A percentile compares a stretch with the other conserved stretches of the same genome.
Conservation (phyloP, 164 flowering plant genomes). For the Cinnamomum micranthum region DNA sequence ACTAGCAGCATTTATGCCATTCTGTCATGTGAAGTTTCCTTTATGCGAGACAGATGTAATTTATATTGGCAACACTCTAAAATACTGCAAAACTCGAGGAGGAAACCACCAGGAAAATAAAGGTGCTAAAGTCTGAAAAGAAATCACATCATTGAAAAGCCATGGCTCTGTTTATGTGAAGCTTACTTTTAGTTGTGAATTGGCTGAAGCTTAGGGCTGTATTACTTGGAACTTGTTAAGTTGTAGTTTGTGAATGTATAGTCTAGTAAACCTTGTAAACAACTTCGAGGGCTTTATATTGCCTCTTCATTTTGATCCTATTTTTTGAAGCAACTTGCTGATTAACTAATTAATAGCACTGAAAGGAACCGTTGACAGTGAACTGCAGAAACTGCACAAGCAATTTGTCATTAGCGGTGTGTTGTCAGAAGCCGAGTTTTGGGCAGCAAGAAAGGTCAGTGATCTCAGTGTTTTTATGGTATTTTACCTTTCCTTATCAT, state of each 20-base stretch:
- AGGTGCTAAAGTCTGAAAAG: no score
- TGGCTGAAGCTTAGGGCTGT: neutral
- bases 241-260: neutral
- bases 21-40: no score
- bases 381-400: constrained; percentile 89
- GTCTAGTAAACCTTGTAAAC: neutral
- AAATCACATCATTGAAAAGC: no score
- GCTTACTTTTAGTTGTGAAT: neutral
- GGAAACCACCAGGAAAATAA: no score
- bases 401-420: constrained; percentile 70
- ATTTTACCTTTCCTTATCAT: neutral
- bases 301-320: neutral
- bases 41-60: no score
- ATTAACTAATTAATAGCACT: constrained; percentile 10
- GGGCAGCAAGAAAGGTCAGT: constrained; percentile 90
- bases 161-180: neutral
- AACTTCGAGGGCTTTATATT: neutral
- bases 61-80: no score
- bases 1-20: no score
- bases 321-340: neutral
- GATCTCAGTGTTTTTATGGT: neutral
- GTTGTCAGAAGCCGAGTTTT: constrained; percentile 88
- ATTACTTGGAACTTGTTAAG: neutral
- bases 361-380: constrained; percentile 42
- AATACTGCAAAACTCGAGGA: no score